These are phyloP conservation scores for Alternaria arborescens DNA, from an alignment of 2,329 filamentous ascomycete genomes.

Conservation along the genomic window DNA sequence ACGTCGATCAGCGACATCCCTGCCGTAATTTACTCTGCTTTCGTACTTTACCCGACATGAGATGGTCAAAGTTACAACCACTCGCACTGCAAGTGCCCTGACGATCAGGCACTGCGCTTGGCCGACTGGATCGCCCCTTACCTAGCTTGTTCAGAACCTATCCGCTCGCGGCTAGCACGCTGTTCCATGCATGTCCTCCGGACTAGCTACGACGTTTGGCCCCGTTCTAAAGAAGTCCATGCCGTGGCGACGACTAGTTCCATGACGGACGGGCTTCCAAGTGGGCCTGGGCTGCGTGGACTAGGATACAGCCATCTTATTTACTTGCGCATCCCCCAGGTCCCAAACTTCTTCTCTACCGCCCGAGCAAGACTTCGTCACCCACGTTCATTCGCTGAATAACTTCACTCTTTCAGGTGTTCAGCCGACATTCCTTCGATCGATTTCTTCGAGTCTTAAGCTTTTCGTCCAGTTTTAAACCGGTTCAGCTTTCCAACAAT, in stretches of 20 bases:
- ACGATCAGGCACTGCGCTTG: constrained; percentile 44
- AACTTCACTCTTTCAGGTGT: constrained; percentile 54
- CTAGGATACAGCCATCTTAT: constrained; percentile 45
- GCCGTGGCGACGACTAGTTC: constrained; percentile 48
- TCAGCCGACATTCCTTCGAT: constrained; percentile 49
- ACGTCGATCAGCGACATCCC: constrained; percentile 30
- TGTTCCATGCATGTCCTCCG: constrained; percentile 38
- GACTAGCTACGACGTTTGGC: constrained; percentile 46
- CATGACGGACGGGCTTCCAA: constrained; percentile 38
- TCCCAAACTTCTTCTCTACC: constrained; percentile 35
- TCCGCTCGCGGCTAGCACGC: constrained; percentile 33
- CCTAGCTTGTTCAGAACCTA: constrained; percentile 27
- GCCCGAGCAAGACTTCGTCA: constrained; percentile 51
- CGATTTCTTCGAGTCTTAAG: constrained; percentile 31
- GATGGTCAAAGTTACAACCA: constrained; percentile 37
- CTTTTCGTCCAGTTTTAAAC: constrained; percentile 20
- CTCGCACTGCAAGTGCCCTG: constrained; percentile 28
- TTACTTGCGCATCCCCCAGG: constrained; percentile 48
- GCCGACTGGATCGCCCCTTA: constrained; percentile 42
- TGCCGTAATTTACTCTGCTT: constrained; percentile 44
- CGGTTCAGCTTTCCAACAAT: constrained; percentile 36
- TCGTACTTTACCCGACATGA: constrained; percentile 36
- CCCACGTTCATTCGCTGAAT: constrained; percentile 50
- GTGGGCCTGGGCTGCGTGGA: constrained; percentile 37
- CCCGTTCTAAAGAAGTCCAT: constrained; percentile 41